These are phyloP conservation scores for Nigrospora sphaerica DNA, from an alignment of 2,329 filamentous ascomycete genomes.

Conservation along the genomic window DNA sequence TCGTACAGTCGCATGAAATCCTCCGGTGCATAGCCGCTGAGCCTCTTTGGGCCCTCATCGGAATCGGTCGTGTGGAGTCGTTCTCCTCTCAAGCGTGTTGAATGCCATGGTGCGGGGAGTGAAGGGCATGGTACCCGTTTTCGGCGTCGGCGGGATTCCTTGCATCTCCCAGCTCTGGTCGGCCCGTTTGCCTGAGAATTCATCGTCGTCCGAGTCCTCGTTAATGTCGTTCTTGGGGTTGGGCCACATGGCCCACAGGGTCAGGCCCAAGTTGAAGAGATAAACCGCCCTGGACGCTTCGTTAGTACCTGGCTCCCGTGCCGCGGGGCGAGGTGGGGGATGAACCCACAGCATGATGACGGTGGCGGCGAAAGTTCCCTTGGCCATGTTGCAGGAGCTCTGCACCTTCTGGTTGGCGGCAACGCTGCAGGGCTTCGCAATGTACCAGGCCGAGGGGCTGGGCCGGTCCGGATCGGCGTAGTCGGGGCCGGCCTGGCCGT, in stretches of 20 bases:
- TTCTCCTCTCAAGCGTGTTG: conserved; percentile 51
- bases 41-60: too few relatives aligned
- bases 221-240: conserved; percentile 39
- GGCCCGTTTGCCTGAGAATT: conserved; percentile 27
- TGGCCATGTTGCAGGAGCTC: conserved; percentile 60
- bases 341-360: conserved; percentile 58
- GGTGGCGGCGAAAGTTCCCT: conserved; percentile 58
- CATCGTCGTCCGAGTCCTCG: conserved; percentile 31
- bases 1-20: too few relatives aligned
- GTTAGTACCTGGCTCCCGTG: conserved; percentile 5
- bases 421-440: conserved; percentile 60
- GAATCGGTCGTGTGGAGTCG: too few relatives aligned
- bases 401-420: conserved; percentile 46
- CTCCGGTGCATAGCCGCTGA: too few relatives aligned
- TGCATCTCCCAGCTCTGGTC: conserved; percentile 53
- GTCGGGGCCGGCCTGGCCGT: conserved; percentile 68
- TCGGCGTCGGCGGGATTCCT: conserved; percentile 32
- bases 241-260: conserved; percentile 50
- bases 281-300: conserved; percentile 46
- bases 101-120: conserved; percentile 65
- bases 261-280: conserved; percentile 49
- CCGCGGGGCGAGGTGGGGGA: conserved; percentile 1
- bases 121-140: conserved; percentile 35
- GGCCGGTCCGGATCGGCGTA: conserved; percentile 57
- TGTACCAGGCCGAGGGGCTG: conserved; percentile 65